Percentiles rank a stretch among this genome's conserved stretches.
Conservation (phyloP, 2,329 filamentous ascomycete species). For the Colletotrichum musae region DNA sequence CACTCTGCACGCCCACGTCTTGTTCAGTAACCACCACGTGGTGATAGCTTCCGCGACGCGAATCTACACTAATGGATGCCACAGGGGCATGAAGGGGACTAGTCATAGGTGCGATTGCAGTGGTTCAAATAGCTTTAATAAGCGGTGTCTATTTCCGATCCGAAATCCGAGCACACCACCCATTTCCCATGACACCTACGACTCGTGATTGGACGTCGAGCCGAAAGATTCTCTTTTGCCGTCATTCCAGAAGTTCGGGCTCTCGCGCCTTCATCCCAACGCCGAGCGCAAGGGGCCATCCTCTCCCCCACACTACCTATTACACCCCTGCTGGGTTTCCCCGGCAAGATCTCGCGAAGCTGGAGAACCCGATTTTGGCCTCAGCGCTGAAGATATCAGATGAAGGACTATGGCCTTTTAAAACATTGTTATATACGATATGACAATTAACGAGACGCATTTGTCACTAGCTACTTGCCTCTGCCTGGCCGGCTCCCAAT, state of each 20-base stretch:
- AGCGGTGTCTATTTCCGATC: constrained; percentile 17
- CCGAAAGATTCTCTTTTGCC: neutral
- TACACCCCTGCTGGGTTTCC: neutral
- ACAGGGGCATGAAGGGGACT: neutral
- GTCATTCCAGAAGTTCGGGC: constrained; percentile 16
- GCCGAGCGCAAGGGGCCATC: constrained; percentile 19
- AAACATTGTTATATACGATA: too few species aligned
- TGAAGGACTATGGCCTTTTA: too few species aligned
- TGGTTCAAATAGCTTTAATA: neutral
- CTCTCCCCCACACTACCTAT: constrained; percentile 19
- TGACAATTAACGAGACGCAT: too few species aligned
- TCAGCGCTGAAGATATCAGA: neutral
- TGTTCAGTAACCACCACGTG: constrained; percentile 12
- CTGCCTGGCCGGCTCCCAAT: neutral
- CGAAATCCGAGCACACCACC: constrained; percentile 33
- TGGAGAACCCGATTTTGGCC: neutral
- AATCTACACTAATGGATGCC: neutral
- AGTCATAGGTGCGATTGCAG: neutral
- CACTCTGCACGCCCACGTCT: neutral
- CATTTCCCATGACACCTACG: neutral
- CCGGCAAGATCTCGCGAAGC: neutral
- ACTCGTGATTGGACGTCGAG: constrained; percentile 3
- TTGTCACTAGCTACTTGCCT: neutral
- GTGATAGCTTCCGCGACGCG: constrained; percentile 1
- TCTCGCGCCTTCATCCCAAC: constrained; percentile 35